A percentile compares a stretch with the other conserved stretches of the same genome.
These are phyloP conservation scores for Albophoma yamanashiensis DNA, from an alignment of 2,329 filamentous ascomycete genomes.

Conservation along the genomic window DNA sequence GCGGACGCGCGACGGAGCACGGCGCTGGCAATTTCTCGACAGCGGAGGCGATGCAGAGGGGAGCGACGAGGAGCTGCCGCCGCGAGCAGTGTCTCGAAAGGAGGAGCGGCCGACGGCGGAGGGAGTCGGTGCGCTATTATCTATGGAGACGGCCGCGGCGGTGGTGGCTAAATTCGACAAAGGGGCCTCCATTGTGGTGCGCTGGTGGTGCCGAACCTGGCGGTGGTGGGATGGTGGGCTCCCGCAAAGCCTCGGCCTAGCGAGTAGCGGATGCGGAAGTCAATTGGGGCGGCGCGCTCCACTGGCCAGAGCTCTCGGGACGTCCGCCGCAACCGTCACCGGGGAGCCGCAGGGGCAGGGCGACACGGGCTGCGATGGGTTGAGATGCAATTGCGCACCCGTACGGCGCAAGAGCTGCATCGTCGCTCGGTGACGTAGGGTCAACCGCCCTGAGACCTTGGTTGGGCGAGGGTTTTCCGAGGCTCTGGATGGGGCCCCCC, in stretches of 20 bases:
- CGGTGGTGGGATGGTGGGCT: neutral
- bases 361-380: neutral
- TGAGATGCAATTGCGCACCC: neutral
- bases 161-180: neutral
- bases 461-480: neutral
- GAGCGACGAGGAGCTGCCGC: neutral
- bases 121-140: neutral
- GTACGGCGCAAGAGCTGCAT: neutral
- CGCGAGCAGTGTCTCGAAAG: neutral
- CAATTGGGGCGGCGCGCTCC: neutral
- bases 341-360: neutral
- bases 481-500: neutral
- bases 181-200: neutral
- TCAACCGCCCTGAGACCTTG: neutral
- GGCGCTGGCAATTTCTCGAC: neutral
- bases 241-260: neutral
- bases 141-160: neutral
- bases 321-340: neutral
- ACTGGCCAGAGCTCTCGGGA: neutral
- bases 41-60: neutral
- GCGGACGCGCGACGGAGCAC: conserved; percentile 21
- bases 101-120: neutral
- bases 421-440: neutral
- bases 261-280: neutral
- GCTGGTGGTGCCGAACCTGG: neutral